Conservation (phyloP, 148 eudicot genomes). For the Polygonum aviculare region DNA sequence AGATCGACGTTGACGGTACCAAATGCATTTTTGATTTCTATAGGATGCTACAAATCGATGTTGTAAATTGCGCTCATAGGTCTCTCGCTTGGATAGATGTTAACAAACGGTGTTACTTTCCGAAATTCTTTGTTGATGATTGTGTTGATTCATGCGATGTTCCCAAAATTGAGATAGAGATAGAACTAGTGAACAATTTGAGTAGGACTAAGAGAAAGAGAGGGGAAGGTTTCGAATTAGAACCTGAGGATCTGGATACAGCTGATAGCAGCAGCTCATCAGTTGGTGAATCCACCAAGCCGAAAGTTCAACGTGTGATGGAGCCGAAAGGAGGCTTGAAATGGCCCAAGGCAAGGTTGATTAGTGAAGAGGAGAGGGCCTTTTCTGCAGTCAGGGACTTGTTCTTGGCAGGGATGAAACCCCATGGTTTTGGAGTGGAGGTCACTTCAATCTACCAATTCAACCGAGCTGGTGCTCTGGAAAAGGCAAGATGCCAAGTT, state of each 20-base stretch:
- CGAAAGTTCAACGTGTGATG: constrained; percentile 15
- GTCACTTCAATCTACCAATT: constrained; percentile 37
- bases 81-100: constrained; percentile 63
- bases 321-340: constrained; percentile 10
- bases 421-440: constrained; percentile 21
- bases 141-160: neutral
- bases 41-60: constrained; percentile 31
- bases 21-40: constrained; percentile 29
- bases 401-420: constrained; percentile 26
- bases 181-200: constrained; percentile 16
- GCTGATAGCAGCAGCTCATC: constrained; percentile 16
- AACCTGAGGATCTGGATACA: constrained; percentile 13
- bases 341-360: constrained; percentile 38
- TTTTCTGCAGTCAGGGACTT: constrained; percentile 18
- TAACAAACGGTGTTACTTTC: constrained; percentile 34
- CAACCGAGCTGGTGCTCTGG: constrained; percentile 18
- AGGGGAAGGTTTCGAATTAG: constrained; percentile 7
- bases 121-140: constrained; percentile 30
- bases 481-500: constrained; percentile 30
- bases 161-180: constrained; percentile 25
- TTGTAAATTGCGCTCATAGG: constrained; percentile 21
- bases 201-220: constrained; percentile 16
- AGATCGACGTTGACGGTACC: constrained; percentile 22
- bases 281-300: neutral
- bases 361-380: constrained; percentile 26